phyloP scores from a whole-genome alignment of 495 filamentous ascomycete species.

The Xylaria longipes region DNA sequence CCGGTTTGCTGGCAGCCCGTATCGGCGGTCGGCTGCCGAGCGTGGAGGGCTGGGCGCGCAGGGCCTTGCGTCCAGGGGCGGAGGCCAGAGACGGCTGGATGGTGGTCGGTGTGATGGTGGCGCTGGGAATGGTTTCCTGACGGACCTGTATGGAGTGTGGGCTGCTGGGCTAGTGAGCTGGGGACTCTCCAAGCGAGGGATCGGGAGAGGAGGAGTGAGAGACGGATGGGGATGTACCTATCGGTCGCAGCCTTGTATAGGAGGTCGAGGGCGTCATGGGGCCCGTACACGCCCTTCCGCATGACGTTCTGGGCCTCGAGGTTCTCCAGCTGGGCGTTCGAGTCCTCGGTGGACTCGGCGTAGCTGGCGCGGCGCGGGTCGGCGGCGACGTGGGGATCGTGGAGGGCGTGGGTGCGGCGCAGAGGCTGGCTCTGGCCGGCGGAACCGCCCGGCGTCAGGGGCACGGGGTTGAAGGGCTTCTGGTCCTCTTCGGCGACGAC shows the following conservation, averaged over 20 bases:
- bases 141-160: slow-evolving; percentile 37
- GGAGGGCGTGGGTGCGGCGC: slow-evolving; percentile 51
- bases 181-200: neutral
- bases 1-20: slow-evolving; percentile 34
- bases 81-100: slow-evolving; percentile 37
- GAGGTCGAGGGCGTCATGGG: slow-evolving; percentile 72
- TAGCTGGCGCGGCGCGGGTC: slow-evolving; percentile 36
- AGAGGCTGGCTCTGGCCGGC: slow-evolving; percentile 64
- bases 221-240: slow-evolving; percentile 46
- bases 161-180: slow-evolving; percentile 36
- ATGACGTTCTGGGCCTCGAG: slow-evolving; percentile 68
- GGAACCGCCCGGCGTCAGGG: slow-evolving; percentile 68
- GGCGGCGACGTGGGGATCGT: slow-evolving; percentile 27
- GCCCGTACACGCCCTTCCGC: slow-evolving; percentile 67
- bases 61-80: slow-evolving; percentile 33
- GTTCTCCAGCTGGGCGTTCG: slow-evolving; percentile 60
- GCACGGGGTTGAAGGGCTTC: slow-evolving; percentile 54
- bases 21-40: slow-evolving; percentile 29
- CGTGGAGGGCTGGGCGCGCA: slow-evolving; percentile 28
- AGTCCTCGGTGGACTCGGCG: slow-evolving; percentile 38
- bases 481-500: slow-evolving; percentile 43
- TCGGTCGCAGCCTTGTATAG: slow-evolving; percentile 73
- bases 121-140: slow-evolving; percentile 30
- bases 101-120: slow-evolving; percentile 30
- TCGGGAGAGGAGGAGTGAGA: slow-evolving; percentile 10